A percentile compares a stretch with the other conserved stretches of the same genome.
Conservation (phyloP, 192 early-diverging fungal genomes). For the Dissophora ornata region DNA sequence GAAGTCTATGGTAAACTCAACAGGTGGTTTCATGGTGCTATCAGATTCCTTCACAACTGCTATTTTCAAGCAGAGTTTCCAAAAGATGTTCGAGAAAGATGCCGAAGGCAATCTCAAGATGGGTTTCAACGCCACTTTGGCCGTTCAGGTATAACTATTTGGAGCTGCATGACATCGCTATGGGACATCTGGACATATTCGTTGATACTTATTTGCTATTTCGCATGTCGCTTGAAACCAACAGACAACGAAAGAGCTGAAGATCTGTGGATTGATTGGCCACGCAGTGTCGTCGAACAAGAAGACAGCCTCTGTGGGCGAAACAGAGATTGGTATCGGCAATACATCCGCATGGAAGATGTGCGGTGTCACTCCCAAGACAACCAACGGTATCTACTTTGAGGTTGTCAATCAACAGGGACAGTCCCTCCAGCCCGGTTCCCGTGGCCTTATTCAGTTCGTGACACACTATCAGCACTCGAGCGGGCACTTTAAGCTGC, state of each 20-base stretch:
- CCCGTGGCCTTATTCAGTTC: constrained; percentile 93
- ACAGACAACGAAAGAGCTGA: constrained; percentile 93
- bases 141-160: constrained; percentile 80
- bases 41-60: constrained; percentile 95
- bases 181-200: not conserved
- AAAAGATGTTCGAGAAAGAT: constrained; percentile 94
- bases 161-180: not conserved
- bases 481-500: constrained; percentile 87
- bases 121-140: constrained; percentile 97
- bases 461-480: constrained; percentile 97
- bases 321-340: constrained; percentile 98
- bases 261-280: constrained; percentile 98
- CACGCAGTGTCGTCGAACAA: constrained; percentile 93
- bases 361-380: constrained; percentile 86
- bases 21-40: constrained; percentile 94
- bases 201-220: too few species aligned
- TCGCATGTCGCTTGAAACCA: too few species aligned
- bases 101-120: constrained; percentile 89
- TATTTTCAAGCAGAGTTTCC: constrained; percentile 99
- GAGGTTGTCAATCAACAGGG: constrained; percentile 94
- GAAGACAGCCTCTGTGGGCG: constrained; percentile 91
- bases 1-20: constrained; percentile 89
- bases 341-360: constrained; percentile 97
- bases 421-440: constrained; percentile 84
- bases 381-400: constrained; percentile 94